Evolutionary conservation across 1,284 basidiomycete genomes (phyloP), one percentile per base, ranked within the genome.

Genomic region (Trametes sp.): DNA sequence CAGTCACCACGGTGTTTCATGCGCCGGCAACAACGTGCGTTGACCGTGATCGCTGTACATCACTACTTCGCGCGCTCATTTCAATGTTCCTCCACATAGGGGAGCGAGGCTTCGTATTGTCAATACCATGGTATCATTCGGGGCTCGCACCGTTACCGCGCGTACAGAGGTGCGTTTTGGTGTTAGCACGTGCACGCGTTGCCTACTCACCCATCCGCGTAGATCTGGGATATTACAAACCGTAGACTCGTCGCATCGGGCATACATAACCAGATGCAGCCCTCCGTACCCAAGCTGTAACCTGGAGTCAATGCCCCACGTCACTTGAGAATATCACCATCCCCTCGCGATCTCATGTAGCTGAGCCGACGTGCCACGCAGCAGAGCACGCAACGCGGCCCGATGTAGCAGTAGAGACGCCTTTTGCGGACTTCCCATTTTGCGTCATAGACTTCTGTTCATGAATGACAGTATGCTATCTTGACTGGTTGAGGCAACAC

Each of bases 1-100:
- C 83, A 10, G 82, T 89, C 82, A 86, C 84, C 57, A 80, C 90
- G 16, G 72, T 84, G 24, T 90, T 87, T 72, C 88, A 88, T 70
- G 80, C 88, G 14, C 87, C 88, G 11, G 87, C 86, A 2, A 76
- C 84, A 11, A 67, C 77, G 87, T 87, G 71, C 74, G 84, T 77
- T 11, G 13, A 38, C 57, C 31, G 24, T 2, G 9, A 28, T 26
- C 8, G n/a, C n/a, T n/a, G n/a, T n/a, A 7, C 5, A 8, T 13
- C 14, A 42, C n/a, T 2, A 10, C 28, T n/a, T n/a, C 23, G 8
- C 26, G 26, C 35, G 11, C 1, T 46, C 11, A 54, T 1, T 11
- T n/a, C n/a, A n/a, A n/a, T n/a, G n/a, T n/a, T n/a, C n/a, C n/a
- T n/a, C n/a, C n/a, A n/a, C n/a, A 11, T 28, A 66, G 64, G 1